phyloP scores from a whole-genome alignment of 1,284 basidiomycete species.

The Anthracocystis walkeri region DNA sequence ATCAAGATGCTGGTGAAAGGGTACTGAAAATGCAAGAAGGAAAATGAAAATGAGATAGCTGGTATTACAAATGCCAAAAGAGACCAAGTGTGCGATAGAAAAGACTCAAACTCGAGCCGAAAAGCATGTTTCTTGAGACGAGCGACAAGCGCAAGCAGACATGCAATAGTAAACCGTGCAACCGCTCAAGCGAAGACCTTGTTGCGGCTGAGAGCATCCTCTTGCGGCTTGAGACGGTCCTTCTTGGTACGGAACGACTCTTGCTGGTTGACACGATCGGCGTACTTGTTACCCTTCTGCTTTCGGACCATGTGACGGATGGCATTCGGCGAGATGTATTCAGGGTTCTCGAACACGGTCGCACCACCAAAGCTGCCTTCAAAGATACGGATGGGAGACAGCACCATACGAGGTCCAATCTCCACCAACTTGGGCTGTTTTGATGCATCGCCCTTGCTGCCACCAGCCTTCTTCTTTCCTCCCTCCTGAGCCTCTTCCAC shows the following conservation, averaged over 20 bases:
- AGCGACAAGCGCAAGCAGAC: background rate
- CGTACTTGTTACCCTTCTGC: conserved; percentile 83
- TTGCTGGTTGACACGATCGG: conserved; percentile 82
- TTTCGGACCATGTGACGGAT: conserved; percentile 80
- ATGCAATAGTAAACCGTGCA: background rate
- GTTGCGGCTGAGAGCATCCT: conserved; percentile 84
- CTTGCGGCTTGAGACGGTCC: conserved; percentile 77
- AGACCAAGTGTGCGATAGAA: background rate
- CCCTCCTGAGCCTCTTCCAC: conserved; percentile 73
- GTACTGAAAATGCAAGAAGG: conserved; percentile 15
- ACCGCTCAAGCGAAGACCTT: conserved; percentile 83
- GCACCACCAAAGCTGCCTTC: conserved; percentile 86
- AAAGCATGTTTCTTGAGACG: background rate
- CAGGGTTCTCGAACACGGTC: conserved; percentile 95
- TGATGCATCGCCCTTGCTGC: conserved; percentile 24
- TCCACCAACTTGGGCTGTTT: conserved; percentile 65
- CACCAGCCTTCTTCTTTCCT: conserved; percentile 44
- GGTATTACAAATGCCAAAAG: conserved; percentile 23
- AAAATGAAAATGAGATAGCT: conserved; percentile 2
- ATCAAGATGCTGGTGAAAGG: conserved; percentile 13
- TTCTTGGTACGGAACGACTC: conserved; percentile 78
- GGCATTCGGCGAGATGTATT: conserved; percentile 89
- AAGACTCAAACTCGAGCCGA: background rate
- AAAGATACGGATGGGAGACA: conserved; percentile 97
- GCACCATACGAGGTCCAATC: conserved; percentile 95